phyloP scores from a whole-genome alignment of 768 basidiomycete species.

The Boletus subcaerulescens region DNA sequence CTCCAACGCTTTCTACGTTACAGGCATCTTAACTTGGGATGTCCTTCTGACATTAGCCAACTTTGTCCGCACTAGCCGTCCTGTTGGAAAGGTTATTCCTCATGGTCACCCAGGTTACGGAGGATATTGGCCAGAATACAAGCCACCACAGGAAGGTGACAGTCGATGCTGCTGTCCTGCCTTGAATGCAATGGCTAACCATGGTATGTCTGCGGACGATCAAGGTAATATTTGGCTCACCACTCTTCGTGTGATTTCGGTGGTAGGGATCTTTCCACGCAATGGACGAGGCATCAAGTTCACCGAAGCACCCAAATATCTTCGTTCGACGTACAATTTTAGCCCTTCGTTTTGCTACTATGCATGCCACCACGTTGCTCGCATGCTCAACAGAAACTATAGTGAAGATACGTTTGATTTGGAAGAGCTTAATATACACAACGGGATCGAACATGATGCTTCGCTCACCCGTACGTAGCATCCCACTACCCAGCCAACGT shows the following conservation, averaged over 20 bases:
- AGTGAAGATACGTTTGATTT: constrained; percentile 59
- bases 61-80: constrained; percentile 23
- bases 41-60: constrained; percentile 15
- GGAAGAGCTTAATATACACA: constrained; percentile 32
- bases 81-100: constrained; percentile 51
- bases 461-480: constrained; percentile 29
- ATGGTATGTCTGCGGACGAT: constrained; percentile 55
- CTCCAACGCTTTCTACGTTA: neutral
- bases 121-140: constrained; percentile 68
- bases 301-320: constrained; percentile 31
- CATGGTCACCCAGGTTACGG: constrained; percentile 50
- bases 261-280: constrained; percentile 44
- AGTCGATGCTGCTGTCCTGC: constrained; percentile 71
- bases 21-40: constrained; percentile 7
- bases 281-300: constrained; percentile 71
- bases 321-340: constrained; percentile 66
- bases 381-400: constrained; percentile 56
- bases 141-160: constrained; percentile 55
- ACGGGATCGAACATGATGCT: constrained; percentile 15
- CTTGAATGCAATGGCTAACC: constrained; percentile 77
- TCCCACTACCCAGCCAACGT: neutral
- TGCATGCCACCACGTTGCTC: constrained; percentile 56
- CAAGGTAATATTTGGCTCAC: neutral
- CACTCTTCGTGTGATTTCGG: neutral
- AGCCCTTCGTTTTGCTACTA: constrained; percentile 62